phyloP scores from a whole-genome alignment of 2,329 filamentous ascomycete species.

The Hysterium pulicare region DNA sequence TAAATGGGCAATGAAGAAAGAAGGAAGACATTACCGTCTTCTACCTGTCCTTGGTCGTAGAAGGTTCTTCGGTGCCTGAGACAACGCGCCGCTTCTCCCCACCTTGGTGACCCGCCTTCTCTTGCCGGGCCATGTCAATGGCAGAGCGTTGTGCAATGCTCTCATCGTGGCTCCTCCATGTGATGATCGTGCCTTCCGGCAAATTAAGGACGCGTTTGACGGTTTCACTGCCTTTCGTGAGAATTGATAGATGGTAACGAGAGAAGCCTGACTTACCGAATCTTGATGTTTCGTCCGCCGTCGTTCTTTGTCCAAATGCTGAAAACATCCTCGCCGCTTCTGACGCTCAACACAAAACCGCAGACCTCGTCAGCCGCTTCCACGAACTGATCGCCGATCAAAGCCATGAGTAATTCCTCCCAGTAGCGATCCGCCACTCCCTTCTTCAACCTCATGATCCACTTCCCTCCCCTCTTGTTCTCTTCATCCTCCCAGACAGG shows the following conservation, averaged over 20 bases:
- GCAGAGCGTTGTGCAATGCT: conserved; percentile 89
- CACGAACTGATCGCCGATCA: conserved; percentile 89
- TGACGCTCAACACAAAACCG: conserved; percentile 87
- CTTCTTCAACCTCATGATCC: conserved; percentile 96
- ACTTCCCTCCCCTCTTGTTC: conserved; percentile 94
- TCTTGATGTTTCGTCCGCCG: conserved; percentile 90
- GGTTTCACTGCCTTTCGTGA: conserved; percentile 65
- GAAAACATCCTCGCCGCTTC: conserved; percentile 93
- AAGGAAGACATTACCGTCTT: conserved; percentile 16
- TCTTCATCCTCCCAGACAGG: conserved; percentile 99
- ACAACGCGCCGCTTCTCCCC: conserved; percentile 46
- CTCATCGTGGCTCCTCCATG: conserved; percentile 95
- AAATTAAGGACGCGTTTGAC: conserved; percentile 88
- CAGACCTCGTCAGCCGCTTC: conserved; percentile 94
- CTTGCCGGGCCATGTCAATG: conserved; percentile 86
- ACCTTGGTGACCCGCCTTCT: conserved; percentile 58
- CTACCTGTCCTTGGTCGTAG: conserved; percentile 27
- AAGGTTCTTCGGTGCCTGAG: conserved; percentile 31
- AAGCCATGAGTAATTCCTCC: conserved; percentile 87
- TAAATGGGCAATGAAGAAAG: conserved; percentile 5
- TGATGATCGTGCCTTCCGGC: conserved; percentile 82
- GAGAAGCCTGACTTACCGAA: conserved; percentile 63
- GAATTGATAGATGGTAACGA: conserved; percentile 7
- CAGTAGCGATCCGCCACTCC: conserved; percentile 94
- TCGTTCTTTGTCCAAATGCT: conserved; percentile 97